A percentile compares a stretch with the other conserved stretches of the same genome.
phyloP scores from a whole-genome alignment of 192 early-diverging fungal species.

The Backusella tarrabulga region DNA sequence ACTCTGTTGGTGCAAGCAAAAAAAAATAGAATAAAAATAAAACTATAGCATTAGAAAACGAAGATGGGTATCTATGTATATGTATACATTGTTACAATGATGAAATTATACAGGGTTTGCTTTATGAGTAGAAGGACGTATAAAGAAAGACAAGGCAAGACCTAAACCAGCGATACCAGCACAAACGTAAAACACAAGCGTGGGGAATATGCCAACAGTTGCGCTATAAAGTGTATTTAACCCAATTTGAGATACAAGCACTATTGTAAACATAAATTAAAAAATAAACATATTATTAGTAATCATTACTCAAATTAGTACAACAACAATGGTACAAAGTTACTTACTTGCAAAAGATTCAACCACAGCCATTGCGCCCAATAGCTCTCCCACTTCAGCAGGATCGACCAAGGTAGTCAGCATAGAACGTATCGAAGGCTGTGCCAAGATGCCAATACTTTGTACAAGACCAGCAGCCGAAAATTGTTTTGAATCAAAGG shows the following conservation, averaged over 20 bases:
- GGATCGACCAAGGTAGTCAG: conserved; percentile 44
- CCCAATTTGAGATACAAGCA: conserved; percentile 39
- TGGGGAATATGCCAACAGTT: conserved; percentile 36
- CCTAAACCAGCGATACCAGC: conserved; percentile 25
- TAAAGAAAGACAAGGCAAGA: conserved; percentile 36
- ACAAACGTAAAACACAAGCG: conserved; percentile 43
- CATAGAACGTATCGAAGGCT: conserved; percentile 41
- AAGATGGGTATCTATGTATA: background rate
- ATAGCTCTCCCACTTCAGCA: conserved; percentile 43
- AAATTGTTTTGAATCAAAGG: conserved; percentile 16
- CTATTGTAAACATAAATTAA: background rate
- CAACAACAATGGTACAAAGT: too few relatives aligned
- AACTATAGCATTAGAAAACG: background rate
- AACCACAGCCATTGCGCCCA: conserved; percentile 46
- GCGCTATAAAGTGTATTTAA: conserved; percentile 44
- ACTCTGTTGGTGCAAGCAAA: background rate
- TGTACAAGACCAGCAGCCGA: conserved; percentile 22
- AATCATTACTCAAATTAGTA: background rate
- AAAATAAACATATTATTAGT: background rate
- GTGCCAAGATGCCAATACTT: conserved; percentile 31
- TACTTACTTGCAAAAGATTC: conserved; percentile 42
- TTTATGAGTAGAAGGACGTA: conserved; percentile 23
- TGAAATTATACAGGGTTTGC: background rate
- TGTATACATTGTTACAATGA: background rate
- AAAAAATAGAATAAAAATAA: background rate